Percentiles rank a stretch among this genome's conserved stretches.
These are phyloP conservation scores for Leonotis leonurus DNA, from an alignment of 257 asterid species.

Conservation along the genomic window DNA sequence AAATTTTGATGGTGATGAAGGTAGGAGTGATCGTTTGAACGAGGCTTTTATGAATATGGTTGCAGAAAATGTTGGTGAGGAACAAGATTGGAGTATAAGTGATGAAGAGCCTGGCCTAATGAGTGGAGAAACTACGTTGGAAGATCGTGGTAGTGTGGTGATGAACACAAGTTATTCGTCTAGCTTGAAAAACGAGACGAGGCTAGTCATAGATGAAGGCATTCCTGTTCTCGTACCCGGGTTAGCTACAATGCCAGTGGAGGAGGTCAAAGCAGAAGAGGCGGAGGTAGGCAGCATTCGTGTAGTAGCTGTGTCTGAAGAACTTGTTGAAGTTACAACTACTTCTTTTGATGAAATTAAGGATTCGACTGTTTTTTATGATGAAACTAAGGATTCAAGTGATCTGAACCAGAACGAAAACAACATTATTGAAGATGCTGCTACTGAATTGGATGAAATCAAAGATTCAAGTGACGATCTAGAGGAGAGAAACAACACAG, in stretches of 20 bases:
- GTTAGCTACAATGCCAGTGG: conserved; percentile 22
- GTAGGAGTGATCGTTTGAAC: background rate
- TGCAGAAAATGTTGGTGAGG: conserved; percentile 14
- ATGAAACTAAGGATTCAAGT: conserved; percentile 23
- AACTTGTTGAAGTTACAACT: background rate
- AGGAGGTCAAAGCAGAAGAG: conserved; percentile 24
- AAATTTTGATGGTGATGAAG: background rate
- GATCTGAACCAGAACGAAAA: background rate
- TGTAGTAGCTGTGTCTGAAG: too few relatives aligned
- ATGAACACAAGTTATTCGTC: background rate
- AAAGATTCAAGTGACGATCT: conserved; percentile 20
- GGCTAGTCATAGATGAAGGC: conserved; percentile 18
- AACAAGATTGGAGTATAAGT: conserved; percentile 8
- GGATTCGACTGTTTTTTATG: background rate
- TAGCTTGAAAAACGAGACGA: conserved; percentile 16
- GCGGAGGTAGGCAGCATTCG: background rate
- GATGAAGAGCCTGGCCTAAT: background rate
- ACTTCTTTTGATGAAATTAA: background rate
- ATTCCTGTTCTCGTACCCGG: conserved; percentile 59
- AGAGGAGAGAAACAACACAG: background rate
- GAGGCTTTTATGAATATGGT: conserved; percentile 3
- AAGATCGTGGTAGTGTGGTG: background rate
- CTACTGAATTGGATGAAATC: conserved; percentile 14
- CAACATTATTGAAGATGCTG: background rate
- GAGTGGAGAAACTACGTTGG: background rate